Base-by-base conservation (phyloP, 257 asterid genomes). In the Nicotiana noctiflora region DNA sequence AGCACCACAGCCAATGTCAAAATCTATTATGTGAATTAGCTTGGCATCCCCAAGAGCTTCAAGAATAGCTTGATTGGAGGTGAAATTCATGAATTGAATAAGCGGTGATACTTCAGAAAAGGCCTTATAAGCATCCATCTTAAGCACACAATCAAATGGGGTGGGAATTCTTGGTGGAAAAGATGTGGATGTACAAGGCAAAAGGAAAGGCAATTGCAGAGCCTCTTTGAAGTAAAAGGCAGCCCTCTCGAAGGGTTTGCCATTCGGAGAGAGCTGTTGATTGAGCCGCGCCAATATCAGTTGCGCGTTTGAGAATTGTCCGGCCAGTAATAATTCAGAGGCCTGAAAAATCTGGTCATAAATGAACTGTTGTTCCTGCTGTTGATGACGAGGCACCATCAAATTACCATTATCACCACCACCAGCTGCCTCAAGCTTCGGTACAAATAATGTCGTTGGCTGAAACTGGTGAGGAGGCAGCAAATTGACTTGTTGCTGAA, bases 241-340 rank as follows among this genome's bases (percentile, higher is more conserved):
- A 81, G 90, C 86, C 87, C 89, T 87, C 55, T 81, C 79, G 12
- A 83, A 84, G 68, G 92, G 88, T 80, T 86, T 86, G 17, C 75
- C 89, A 63, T 31, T 77, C 51, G 88, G 89, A 74, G 87, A 65
- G 77, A 87, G 85, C 83, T 83, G 84, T 81, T 88, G 91, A 88
- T 88, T 88, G 91, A 88, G 91, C 91, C 91, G 89, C 91, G 91
- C 88, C 91, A 88, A 88, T 88, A 88, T 88, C 91, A 83, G 82
- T 80, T 86, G 89, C 87, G 90, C 91, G 87, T 84, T 81, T 64
- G 88, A 82, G 88, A 86, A 86, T 64, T 84, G 86, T 68, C 93
- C 90, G 78, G 90, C 81, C 75, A 82, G 84, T 70, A 85, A 79
- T 63, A 81, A 78, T 76, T 89, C 93, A 4, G 85, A 84, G 44